Conservation (phyloP, 2,329 filamentous ascomycete species). For the Hyphodiscus sp. region DNA sequence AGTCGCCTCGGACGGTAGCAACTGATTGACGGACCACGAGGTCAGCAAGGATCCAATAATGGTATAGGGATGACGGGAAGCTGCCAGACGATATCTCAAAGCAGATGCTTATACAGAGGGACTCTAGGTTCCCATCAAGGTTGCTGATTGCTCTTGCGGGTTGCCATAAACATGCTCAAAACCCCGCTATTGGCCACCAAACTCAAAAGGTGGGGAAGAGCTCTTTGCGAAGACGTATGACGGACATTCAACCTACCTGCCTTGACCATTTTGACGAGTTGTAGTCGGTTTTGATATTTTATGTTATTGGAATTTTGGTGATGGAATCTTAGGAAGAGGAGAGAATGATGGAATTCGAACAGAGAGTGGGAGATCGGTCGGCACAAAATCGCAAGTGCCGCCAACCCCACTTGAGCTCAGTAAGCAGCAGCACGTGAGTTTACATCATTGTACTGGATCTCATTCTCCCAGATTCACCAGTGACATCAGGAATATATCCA, state of each 20-base stretch:
- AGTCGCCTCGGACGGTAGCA: slow-evolving; percentile 95
- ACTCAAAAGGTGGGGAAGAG: slow-evolving; percentile 3
- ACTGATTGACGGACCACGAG: slow-evolving; percentile 46
- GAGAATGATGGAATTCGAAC: slow-evolving; percentile 1
- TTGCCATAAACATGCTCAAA: slow-evolving; percentile 53
- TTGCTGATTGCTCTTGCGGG: slow-evolving; percentile 29
- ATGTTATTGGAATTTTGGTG: not conserved
- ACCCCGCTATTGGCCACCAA: slow-evolving; percentile 26
- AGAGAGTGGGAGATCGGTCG: not conserved
- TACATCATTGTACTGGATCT: too few relatives aligned
- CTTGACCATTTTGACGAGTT: slow-evolving; percentile 89
- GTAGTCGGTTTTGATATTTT: slow-evolving; percentile 18
- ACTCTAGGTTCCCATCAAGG: slow-evolving; percentile 38
- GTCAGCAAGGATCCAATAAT: not conserved
- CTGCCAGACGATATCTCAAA: not conserved
- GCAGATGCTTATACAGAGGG: slow-evolving; percentile 27
- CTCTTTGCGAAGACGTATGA: slow-evolving; percentile 2
- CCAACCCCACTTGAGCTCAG: not conserved
- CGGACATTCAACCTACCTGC: slow-evolving; percentile 61
- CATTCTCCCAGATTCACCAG: too few relatives aligned
- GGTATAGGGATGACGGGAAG: not conserved
- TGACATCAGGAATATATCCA: too few relatives aligned
- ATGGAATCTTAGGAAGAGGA: not conserved
- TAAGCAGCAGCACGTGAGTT: too few relatives aligned
- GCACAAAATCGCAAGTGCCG: too few relatives aligned